These are phyloP conservation scores for Penicillium sp. DNA, from an alignment of 2,329 filamentous ascomycete genomes.

Conservation along the genomic window DNA sequence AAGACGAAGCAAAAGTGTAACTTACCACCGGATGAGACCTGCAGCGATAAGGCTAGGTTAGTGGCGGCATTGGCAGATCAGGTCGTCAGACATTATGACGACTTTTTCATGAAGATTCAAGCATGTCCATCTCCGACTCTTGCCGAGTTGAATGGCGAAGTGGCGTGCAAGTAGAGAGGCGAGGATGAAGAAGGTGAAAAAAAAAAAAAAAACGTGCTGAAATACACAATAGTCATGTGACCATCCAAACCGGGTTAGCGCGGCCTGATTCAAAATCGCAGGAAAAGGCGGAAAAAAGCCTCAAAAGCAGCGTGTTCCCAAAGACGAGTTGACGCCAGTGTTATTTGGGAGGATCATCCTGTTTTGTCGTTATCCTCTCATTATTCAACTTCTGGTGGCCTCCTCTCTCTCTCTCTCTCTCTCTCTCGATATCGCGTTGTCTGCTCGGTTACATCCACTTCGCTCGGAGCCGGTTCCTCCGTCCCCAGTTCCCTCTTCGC, in stretches of 20 bases:
- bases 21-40: slow-evolving; percentile 27
- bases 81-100: slow-evolving; percentile 15
- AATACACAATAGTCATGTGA: slow-evolving; percentile 26
- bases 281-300: slow-evolving; percentile 13
- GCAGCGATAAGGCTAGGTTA: slow-evolving; percentile 17
- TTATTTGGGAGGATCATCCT: neutral
- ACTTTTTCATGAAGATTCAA: too few species aligned
- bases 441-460: slow-evolving; percentile 29
- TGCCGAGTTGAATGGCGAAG: too few species aligned
- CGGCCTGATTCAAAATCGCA: slow-evolving; percentile 13
- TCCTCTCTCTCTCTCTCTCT: neutral
- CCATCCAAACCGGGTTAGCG: slow-evolving; percentile 21
- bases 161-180: too few species aligned
- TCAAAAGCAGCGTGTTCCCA: too few species aligned
- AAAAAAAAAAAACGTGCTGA: slow-evolving; percentile 23
- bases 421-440: slow-evolving; percentile 8
- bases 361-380: too few species aligned
- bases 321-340: neutral
- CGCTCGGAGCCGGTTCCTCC: slow-evolving; percentile 32
- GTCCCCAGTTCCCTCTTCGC: slow-evolving; percentile 30
- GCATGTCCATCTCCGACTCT: too few species aligned
- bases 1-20: slow-evolving; percentile 10
- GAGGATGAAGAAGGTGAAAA: slow-evolving; percentile 14
- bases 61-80: slow-evolving; percentile 12
- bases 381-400: too few species aligned